These are phyloP conservation scores for Lathyrus sativus DNA, from an alignment of 306 rosid species.

Conservation along the genomic window DNA sequence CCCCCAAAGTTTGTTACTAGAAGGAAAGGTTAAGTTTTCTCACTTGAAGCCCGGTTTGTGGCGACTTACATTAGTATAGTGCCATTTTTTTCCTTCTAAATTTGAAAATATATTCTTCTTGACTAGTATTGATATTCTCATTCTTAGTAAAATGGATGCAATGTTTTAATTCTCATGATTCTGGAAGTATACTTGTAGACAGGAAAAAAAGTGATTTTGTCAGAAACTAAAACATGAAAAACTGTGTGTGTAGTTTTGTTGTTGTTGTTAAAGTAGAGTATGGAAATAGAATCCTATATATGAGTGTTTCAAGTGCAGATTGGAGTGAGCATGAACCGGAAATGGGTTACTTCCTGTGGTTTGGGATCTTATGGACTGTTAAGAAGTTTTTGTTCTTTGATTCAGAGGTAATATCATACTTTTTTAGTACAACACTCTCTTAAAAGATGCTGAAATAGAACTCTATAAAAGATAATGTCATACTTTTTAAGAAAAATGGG, in stretches of 20 bases:
- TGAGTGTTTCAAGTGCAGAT: constrained; percentile 19
- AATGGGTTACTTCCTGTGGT: constrained; percentile 2
- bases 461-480: too few relatives aligned
- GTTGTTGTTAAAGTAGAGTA: neutral
- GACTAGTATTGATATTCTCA: constrained; percentile 16
- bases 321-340: constrained; percentile 7
- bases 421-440: neutral
- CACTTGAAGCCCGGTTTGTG: constrained; percentile 6
- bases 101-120: constrained; percentile 8
- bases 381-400: constrained; percentile 2
- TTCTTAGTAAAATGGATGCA: constrained; percentile 13
- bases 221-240: too few relatives aligned
- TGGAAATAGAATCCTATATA: neutral
- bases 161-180: constrained; percentile 1
- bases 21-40: constrained; percentile 39
- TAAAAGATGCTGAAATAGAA: too few relatives aligned
- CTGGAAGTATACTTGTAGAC: too few relatives aligned
- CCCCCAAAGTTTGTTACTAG: constrained; percentile 10
- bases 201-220: too few relatives aligned
- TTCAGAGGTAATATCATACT: neutral
- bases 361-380: neutral
- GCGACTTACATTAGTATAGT: constrained; percentile 20
- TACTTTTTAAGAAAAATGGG: too few relatives aligned
- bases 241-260: too few relatives aligned
- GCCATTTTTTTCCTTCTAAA: neutral